These are phyloP conservation scores for Starmerella bombi DNA, from an alignment of 805 yeast species.

Conservation along the genomic window DNA sequence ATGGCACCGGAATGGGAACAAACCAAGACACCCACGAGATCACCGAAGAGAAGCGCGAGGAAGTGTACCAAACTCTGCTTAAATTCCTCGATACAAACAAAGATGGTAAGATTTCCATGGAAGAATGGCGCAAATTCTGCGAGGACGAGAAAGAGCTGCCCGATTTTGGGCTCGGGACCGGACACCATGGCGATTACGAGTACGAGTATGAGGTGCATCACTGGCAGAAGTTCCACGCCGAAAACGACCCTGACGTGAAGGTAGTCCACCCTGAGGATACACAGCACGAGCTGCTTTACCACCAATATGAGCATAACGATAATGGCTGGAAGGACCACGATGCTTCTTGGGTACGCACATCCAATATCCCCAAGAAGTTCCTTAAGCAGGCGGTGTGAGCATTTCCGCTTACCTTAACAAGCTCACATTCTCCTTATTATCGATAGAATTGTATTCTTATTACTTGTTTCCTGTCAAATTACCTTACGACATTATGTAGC, in stretches of 20 bases:
- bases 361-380: constrained; percentile 21
- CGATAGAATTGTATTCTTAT: no score
- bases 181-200: constrained; percentile 90
- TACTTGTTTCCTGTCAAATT: no score
- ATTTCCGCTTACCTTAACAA: not conserved
- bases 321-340: constrained; percentile 24
- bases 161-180: constrained; percentile 85
- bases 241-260: constrained; percentile 69
- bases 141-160: constrained; percentile 62
- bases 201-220: constrained; percentile 89
- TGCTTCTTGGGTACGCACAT: constrained; percentile 18
- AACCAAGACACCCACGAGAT: constrained; percentile 51
- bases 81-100: constrained; percentile 48
- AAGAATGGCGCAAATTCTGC: constrained; percentile 58
- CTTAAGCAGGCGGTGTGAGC: constrained; percentile 13
- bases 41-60: constrained; percentile 38
- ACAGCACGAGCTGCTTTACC: constrained; percentile 74
- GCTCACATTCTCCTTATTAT: no score
- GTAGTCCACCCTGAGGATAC: constrained; percentile 77
- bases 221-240: constrained; percentile 53
- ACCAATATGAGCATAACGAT: constrained; percentile 71
- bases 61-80: constrained; percentile 45
- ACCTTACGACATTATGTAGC: no score
- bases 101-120: constrained; percentile 50
- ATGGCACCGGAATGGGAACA: constrained; percentile 79